phyloP scores from a whole-genome alignment of 495 filamentous ascomycete species.

The Aspergillus baeticus region DNA sequence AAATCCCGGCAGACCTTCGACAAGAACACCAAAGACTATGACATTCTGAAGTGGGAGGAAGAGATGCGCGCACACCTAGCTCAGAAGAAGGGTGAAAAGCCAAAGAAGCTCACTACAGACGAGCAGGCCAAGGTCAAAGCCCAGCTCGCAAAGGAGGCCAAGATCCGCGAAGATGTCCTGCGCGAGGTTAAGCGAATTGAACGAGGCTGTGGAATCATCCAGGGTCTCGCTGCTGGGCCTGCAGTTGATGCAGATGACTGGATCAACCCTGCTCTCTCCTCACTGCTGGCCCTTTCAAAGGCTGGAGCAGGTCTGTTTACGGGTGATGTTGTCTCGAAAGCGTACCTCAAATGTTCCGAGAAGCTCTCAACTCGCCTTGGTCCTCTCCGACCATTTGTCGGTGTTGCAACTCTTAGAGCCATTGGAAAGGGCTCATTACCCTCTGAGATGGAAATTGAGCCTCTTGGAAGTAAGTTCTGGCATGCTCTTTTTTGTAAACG shows the following conservation, averaged over 20 bases:
- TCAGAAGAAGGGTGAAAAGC: constrained; percentile 83
- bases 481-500: neutral
- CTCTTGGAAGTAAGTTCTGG: constrained; percentile 61
- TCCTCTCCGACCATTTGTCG: constrained; percentile 72
- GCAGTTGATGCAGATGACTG: constrained; percentile 81
- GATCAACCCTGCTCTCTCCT: constrained; percentile 75
- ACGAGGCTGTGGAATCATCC: constrained; percentile 81
- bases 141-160: constrained; percentile 82
- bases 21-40: constrained; percentile 88
- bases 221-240: constrained; percentile 76
- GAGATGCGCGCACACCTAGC: constrained; percentile 87
- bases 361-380: constrained; percentile 75
- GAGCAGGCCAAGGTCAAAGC: constrained; percentile 88
- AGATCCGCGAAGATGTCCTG: constrained; percentile 68
- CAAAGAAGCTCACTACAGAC: constrained; percentile 85
- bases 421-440: constrained; percentile 71
- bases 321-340: constrained; percentile 72
- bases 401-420: constrained; percentile 79
- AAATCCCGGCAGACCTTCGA: constrained; percentile 68
- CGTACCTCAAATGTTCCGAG: constrained; percentile 75
- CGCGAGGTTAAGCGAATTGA: constrained; percentile 65
- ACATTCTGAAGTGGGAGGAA: constrained; percentile 95
- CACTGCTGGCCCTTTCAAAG: constrained; percentile 67
- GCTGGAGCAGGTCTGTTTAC: constrained; percentile 80
- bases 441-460: constrained; percentile 69